Conservation (phyloP, 2,329 filamentous ascomycete species). For the Fusarium sp. region DNA sequence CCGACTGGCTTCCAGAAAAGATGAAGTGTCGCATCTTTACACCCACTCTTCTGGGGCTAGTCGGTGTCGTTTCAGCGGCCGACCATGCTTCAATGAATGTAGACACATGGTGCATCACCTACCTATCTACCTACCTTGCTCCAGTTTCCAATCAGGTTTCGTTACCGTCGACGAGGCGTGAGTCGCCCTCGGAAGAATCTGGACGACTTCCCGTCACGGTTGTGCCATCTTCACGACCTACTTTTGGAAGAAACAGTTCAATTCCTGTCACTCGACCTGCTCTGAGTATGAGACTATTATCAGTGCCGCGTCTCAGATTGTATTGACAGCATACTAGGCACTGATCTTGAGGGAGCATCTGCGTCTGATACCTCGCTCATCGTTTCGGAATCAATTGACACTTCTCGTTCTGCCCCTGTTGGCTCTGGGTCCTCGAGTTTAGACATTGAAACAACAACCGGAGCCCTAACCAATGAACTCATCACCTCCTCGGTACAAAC, state of each 20-base stretch:
- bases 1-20: not conserved
- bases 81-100: not conserved
- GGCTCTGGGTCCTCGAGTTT: too few species aligned
- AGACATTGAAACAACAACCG: not conserved
- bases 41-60: not conserved
- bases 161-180: too few species aligned
- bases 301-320: too few species aligned
- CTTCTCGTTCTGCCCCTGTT: not conserved
- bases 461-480: not conserved
- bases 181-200: too few species aligned
- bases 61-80: not conserved
- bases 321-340: not conserved
- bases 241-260: not conserved
- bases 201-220: not conserved
- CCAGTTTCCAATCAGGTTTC: not conserved
- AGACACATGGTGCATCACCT: conserved; percentile 7
- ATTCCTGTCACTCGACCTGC: not conserved
- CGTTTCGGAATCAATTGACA: not conserved
- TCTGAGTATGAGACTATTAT: too few species aligned
- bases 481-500: not conserved
- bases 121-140: conserved; percentile 9
- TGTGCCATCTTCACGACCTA: not conserved
- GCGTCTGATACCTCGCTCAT: not conserved
- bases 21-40: not conserved
- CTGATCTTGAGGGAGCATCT: not conserved